Conservation (phyloP, 2,329 filamentous ascomycete genomes). For the Stachybotrys chartarum region DNA sequence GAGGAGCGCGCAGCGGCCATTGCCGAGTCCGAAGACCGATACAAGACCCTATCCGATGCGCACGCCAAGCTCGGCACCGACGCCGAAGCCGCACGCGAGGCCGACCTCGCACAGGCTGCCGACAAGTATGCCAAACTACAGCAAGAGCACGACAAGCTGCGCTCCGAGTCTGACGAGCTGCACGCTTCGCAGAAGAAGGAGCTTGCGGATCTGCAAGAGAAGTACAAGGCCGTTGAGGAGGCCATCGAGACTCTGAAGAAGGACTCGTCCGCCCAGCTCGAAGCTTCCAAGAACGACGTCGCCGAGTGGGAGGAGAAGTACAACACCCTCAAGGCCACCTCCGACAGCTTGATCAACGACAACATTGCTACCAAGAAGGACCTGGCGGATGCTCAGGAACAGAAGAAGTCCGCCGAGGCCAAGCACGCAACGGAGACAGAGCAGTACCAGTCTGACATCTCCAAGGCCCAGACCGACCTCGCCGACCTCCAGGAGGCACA, state of each 20-base stretch:
- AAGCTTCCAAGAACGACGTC: constrained; percentile 20
- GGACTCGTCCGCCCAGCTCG: constrained; percentile 22
- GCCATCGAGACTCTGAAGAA: constrained; percentile 19
- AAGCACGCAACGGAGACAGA: constrained; percentile 11
- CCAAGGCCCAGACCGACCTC: constrained; percentile 14
- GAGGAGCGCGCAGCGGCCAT: constrained; percentile 19
- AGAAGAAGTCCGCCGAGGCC: constrained; percentile 11
- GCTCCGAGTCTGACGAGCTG: constrained; percentile 15
- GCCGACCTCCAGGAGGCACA: constrained; percentile 14
- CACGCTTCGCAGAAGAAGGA: constrained; percentile 23
- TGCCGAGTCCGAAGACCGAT: constrained; percentile 18
- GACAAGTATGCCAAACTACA: constrained; percentile 10
- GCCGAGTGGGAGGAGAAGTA: constrained; percentile 20
- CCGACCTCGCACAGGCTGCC: constrained; percentile 7
- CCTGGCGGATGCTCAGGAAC: constrained; percentile 13
- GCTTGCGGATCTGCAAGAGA: constrained; percentile 22
- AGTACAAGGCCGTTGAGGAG: constrained; percentile 21
- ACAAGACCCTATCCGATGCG: constrained; percentile 14
- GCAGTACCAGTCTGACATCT: constrained; percentile 2
- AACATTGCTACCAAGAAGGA: constrained; percentile 23
- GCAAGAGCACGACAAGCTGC: constrained; percentile 14
- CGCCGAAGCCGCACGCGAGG: constrained; percentile 12
- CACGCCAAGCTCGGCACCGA: constrained; percentile 18
- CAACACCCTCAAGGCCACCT: constrained; percentile 11
- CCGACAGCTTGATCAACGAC: constrained; percentile 15